A percentile compares a stretch with the other conserved stretches of the same genome.
Conservation (phyloP, 371 early-diverging fungal species). For the Coemansia sp. region DNA sequence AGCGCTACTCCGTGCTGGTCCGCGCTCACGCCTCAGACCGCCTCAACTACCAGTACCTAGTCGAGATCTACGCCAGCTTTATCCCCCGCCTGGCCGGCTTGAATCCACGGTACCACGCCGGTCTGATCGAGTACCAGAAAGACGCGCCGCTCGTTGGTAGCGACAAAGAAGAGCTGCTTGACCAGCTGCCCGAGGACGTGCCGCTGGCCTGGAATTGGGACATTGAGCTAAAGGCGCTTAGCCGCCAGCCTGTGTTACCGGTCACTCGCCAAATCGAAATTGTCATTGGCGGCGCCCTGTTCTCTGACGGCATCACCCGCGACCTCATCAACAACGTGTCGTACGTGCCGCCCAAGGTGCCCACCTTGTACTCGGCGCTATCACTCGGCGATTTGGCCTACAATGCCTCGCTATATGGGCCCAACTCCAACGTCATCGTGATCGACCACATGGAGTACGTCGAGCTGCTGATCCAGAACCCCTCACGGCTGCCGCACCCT, state of each 20-base stretch:
- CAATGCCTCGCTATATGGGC: constrained; percentile 62
- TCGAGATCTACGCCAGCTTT: constrained; percentile 21
- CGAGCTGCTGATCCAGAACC: constrained; percentile 65
- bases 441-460: constrained; percentile 55
- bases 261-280: constrained; percentile 1
- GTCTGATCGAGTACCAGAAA: constrained; percentile 5
- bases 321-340: constrained; percentile 55
- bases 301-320: constrained; percentile 10
- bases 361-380: constrained; percentile 65
- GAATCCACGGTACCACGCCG: constrained; percentile 14
- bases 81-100: neutral
- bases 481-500: constrained; percentile 63
- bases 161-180: constrained; percentile 1
- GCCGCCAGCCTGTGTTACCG: constrained; percentile 7
- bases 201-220: constrained; percentile 12
- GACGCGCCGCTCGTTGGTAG: neutral
- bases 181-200: neutral
- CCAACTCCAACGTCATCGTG: constrained; percentile 22
- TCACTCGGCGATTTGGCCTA: constrained; percentile 57
- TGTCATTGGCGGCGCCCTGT: constrained; percentile 6
- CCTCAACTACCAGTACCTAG: constrained; percentile 34
- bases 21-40: constrained; percentile 53
- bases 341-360: constrained; percentile 62
- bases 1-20: constrained; percentile 68
- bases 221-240: constrained; percentile 6